Base-by-base conservation (phyloP, 345 rosid genomes). In the Populus tremula region DNA sequence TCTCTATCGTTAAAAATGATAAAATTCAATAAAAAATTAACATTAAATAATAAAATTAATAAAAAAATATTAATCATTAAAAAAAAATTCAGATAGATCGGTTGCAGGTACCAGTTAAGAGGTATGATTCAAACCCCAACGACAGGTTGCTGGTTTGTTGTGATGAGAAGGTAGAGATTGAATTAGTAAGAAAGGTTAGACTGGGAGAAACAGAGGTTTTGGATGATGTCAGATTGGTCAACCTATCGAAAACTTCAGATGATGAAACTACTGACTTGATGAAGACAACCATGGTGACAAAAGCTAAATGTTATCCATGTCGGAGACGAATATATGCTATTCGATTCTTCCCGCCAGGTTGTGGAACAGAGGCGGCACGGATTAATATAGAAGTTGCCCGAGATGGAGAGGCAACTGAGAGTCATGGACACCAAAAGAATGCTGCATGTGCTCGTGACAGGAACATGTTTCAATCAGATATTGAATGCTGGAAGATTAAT, bases 301-400 rank as follows among this genome's bases (percentile, higher is more conserved):
- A 9, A 27, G 59, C 33, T 43, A 45, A 54, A 29, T 38, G 25
- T 53, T 27, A 16, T 63, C 81, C 39, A 31, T 68, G 56, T 65
- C 7, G 38, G 59, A 73, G 72, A 41, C 70, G 53, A 65, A 79
- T 70, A 56, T 72, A 72, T 5, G 73, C 72, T 54, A 31, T 62
- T 36, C 54, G 84, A 72, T 1, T 13, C 56, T 81, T 76, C 63
- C 85, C 87, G 14, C 9, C 5, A 17, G 79, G 79, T 49, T 79
- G 79, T 65, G 81, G 78, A 65, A 25, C 36, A 11, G 21, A 66
- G 23, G 23, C 56, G 27, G 17, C 2, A 5, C 35, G 9, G 45
- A 7, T 45, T 67, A 9, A 47, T 63, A 47, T 17, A 59, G 73
- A 38, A 43, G 74, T 69, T 8, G 27, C 21, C 8, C 20, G 53